Percentiles rank a stretch among this genome's conserved stretches.
These are phyloP conservation scores for Aspergillus steynii DNA, from an alignment of 495 filamentous ascomycete genomes.

Conservation along the genomic window DNA sequence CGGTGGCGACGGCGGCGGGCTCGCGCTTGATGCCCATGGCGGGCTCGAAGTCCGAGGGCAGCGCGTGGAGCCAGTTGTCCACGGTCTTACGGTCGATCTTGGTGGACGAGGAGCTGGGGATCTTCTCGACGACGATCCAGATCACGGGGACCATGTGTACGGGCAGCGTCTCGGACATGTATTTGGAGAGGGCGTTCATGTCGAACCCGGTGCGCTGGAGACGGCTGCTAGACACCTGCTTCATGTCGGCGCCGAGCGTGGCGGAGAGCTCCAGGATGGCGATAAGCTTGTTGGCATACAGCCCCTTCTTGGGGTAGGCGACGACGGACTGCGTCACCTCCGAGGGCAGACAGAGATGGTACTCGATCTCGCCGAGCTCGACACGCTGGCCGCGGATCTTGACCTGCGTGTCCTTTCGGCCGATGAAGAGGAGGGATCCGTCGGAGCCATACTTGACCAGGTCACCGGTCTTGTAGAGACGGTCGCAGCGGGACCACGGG, in stretches of 20 bases:
- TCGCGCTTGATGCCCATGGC: constrained; percentile 12
- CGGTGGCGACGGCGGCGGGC: constrained; percentile 7
- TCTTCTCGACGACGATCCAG: constrained; percentile 36
- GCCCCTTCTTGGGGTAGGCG: constrained; percentile 12
- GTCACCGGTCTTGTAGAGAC: constrained; percentile 40
- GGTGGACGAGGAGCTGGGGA: constrained; percentile 41
- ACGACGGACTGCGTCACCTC: constrained; percentile 15
- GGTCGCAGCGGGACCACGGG: constrained; percentile 3
- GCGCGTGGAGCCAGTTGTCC: constrained; percentile 22
- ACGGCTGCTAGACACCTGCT: neutral
- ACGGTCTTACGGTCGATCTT: constrained; percentile 42
- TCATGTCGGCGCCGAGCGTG: neutral
- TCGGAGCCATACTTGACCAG: constrained; percentile 25
- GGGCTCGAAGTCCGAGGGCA: constrained; percentile 17
- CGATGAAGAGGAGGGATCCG: constrained; percentile 26
- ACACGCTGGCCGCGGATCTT: constrained; percentile 47
- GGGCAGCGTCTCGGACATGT: constrained; percentile 24
- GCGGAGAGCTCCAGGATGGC: constrained; percentile 16
- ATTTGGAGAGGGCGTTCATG: constrained; percentile 2
- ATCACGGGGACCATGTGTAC: constrained; percentile 47
- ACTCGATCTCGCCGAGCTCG: constrained; percentile 44
- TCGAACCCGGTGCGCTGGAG: constrained; percentile 13
- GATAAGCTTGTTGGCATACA: constrained; percentile 20
- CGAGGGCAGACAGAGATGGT: constrained; percentile 16
- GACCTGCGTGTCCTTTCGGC: constrained; percentile 41